These are phyloP conservation scores for Tremella fuciformis DNA, from an alignment of 768 basidiomycete genomes.

Conservation along the genomic window DNA sequence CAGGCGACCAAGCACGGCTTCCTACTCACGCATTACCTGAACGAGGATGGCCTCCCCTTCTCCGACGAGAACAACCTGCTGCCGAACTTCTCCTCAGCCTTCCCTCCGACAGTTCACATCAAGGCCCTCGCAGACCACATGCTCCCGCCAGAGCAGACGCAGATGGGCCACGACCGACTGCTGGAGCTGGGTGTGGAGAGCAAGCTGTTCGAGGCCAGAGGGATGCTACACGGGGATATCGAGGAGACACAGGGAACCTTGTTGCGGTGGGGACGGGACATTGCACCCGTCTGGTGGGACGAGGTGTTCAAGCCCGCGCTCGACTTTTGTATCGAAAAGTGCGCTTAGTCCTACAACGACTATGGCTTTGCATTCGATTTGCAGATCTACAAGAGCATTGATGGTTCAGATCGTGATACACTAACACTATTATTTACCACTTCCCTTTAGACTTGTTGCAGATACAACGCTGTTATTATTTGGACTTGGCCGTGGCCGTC, in stretches of 20 bases:
- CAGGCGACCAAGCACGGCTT: background rate
- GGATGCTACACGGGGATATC: conserved; percentile 5
- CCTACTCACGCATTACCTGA: background rate
- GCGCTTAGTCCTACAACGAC: background rate
- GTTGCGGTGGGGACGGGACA: conserved; percentile 1
- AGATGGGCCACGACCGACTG: conserved; percentile 3
- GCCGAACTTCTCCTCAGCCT: background rate
- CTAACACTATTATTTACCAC: no score
- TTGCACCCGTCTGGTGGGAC: background rate
- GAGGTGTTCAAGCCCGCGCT: conserved; percentile 1
- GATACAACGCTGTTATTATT: no score
- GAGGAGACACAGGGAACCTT: background rate
- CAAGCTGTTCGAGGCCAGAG: conserved; percentile 6
- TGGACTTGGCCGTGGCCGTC: no score
- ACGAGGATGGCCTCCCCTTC: background rate
- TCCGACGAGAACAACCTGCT: background rate
- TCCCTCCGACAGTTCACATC: conserved; percentile 8
- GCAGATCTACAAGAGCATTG: no score
- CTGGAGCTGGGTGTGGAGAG: conserved; percentile 5
- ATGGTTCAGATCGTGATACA: no score
- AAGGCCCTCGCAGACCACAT: conserved; percentile 3
- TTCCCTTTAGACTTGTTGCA: no score
- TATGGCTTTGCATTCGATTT: no score
- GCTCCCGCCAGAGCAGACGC: background rate
- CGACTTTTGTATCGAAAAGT: conserved; percentile 9